phyloP scores from a whole-genome alignment of 768 basidiomycete species.

The Rhodotorula diobovata region DNA sequence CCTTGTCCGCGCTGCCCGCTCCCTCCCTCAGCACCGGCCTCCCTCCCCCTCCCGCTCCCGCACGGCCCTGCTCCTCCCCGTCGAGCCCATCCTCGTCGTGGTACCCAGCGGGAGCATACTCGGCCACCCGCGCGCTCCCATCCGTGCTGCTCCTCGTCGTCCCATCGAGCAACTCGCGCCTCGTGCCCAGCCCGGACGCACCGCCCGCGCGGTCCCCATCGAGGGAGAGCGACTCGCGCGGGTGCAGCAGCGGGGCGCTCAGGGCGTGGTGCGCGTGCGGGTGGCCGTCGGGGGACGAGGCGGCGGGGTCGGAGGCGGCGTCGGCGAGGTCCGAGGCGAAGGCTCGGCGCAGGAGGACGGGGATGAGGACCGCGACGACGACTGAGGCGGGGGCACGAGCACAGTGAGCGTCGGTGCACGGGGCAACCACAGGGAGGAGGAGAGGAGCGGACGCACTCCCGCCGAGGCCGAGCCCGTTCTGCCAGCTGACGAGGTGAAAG shows the following conservation, averaged over 20 bases:
- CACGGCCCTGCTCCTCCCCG: not conserved
- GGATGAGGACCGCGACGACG: conserved; percentile 33
- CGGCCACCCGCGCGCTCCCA: conserved; percentile 4
- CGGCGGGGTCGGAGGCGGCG: conserved; percentile 13
- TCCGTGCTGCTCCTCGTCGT: conserved; percentile 13
- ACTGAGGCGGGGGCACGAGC: not conserved
- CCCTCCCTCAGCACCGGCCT: conserved; percentile 19
- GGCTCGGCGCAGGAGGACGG: conserved; percentile 22
- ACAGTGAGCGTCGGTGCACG: not conserved
- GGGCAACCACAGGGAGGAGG: not conserved
- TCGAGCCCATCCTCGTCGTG: not conserved
- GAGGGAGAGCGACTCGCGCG: conserved; percentile 5
- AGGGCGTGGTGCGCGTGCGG: not conserved
- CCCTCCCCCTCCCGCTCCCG: not conserved
- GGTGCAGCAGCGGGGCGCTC: conserved; percentile 5
- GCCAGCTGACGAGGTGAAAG: conserved; percentile 68
- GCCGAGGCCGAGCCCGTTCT: conserved; percentile 30
- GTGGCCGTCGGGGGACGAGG: too few relatives aligned
- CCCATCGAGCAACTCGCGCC: not conserved
- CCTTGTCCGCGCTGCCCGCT: conserved; percentile 21
- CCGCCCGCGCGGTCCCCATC: not conserved
- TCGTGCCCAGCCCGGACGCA: not conserved
- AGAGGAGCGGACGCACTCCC: conserved; percentile 23
- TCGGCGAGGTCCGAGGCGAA: conserved; percentile 27
- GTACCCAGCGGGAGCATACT: not conserved